These are phyloP conservation scores for Globisporangium spiculum DNA, from an alignment of 352 stramenopile species.

Conservation along the genomic window DNA sequence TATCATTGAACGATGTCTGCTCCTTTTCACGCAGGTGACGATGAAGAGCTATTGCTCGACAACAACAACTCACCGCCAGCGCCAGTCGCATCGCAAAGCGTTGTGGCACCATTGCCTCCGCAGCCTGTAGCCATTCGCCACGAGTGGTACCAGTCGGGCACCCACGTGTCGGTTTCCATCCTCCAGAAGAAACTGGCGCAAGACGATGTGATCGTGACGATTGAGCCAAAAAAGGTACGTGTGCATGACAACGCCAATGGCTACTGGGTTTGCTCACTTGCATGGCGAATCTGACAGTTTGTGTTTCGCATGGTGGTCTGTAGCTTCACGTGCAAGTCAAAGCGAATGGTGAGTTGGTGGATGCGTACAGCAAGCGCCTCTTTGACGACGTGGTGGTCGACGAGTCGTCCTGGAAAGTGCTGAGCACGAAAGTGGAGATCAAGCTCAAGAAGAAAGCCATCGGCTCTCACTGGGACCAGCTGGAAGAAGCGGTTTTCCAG, in stretches of 20 bases:
- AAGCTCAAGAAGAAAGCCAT: constrained; percentile 72
- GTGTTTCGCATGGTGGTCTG: not conserved
- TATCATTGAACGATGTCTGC: not conserved
- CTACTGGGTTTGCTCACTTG: not conserved
- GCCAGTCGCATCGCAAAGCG: not conserved
- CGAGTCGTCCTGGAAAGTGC: constrained; percentile 59
- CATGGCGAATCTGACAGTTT: not conserved
- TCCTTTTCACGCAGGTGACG: not conserved
- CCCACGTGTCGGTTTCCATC: constrained; percentile 80
- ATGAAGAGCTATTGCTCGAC: constrained; percentile 10
- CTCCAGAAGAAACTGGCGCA: constrained; percentile 76
- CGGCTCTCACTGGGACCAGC: constrained; percentile 68
- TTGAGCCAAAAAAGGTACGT: constrained; percentile 47
- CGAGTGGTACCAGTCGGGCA: constrained; percentile 86
- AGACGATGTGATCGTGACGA: constrained; percentile 58
- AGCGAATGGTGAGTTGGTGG: constrained; percentile 47
- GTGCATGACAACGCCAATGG: not conserved
- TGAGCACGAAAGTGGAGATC: constrained; percentile 78
- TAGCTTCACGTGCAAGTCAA: constrained; percentile 48
- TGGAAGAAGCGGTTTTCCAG: constrained; percentile 57
- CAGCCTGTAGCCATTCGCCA: constrained; percentile 26
- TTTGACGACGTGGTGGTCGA: constrained; percentile 68
- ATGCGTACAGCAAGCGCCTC: constrained; percentile 59
- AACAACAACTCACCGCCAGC: not conserved
- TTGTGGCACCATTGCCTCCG: not conserved